Evolutionary conservation across 768 basidiomycete genomes (phyloP).

Genomic region (Leucocoprinus sp.): DNA sequence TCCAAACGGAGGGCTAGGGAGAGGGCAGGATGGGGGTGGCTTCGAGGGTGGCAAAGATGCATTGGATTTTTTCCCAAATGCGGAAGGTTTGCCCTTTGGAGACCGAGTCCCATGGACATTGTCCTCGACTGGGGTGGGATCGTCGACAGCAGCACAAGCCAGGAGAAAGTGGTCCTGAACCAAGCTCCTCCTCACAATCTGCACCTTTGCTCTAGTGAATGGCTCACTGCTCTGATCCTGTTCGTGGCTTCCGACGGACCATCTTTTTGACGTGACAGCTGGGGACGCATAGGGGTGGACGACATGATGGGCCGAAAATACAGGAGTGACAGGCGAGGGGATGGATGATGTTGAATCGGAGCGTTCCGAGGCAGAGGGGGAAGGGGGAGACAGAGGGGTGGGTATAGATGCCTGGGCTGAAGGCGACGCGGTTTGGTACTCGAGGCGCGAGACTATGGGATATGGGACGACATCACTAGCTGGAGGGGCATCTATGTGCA

Average conservation of each 20-base stretch:
- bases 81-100: background rate
- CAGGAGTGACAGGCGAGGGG: slow-evolving; percentile 7
- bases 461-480: slow-evolving; percentile 6
- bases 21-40: too few species aligned
- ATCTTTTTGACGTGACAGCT: background rate
- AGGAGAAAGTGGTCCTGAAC: slow-evolving; percentile 4
- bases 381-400: slow-evolving; percentile 1
- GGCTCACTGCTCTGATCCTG: slow-evolving; percentile 3
- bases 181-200: slow-evolving; percentile 7
- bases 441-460: slow-evolving; percentile 4
- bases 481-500: slow-evolving; percentile 1
- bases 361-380: slow-evolving; percentile 3
- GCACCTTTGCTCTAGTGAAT: background rate
- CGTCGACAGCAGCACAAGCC: slow-evolving; percentile 8
- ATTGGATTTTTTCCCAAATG: slow-evolving; percentile 1
- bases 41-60: slow-evolving; percentile 5
- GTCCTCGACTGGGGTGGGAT: background rate
- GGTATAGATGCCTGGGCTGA: background rate
- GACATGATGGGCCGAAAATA: slow-evolving; percentile 6
- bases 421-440: background rate
- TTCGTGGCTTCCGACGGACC: slow-evolving; percentile 6
- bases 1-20: too few species aligned
- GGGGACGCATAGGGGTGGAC: slow-evolving; percentile 4
- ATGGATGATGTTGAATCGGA: slow-evolving; percentile 7
- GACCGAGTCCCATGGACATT: background rate